Evolutionary conservation across 1,284 basidiomycete species (phyloP), one percentile per base, ranked within the genome.

Genomic region (Cutaneotrichosporon sp.): DNA sequence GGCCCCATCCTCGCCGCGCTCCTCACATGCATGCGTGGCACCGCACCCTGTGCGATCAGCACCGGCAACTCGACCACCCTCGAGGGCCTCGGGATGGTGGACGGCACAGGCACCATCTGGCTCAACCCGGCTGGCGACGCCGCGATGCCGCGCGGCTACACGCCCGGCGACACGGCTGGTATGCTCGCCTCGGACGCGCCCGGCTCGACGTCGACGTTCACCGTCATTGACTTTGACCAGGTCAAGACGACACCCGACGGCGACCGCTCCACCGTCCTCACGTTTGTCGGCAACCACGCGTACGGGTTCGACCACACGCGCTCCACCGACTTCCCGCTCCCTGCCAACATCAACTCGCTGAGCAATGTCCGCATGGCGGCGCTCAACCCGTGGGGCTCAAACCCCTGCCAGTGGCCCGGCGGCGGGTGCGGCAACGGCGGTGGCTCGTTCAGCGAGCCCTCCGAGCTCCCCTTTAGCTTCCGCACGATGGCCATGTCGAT

Each of bases 371-470:
- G 51, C 24, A 50, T 64, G 16, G 18, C 22, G 22, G 14, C 58
- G 22, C 56, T 64, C 58, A 67, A 67, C 47, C 66, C 66, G 14
- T 67, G 66, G 66, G 66, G 63, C n/a, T n/a, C 24, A 24, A 67
- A 67, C 53, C 66, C 66, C n/a, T 22, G 25, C n/a, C 42, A 34
- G 52, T 58, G 53, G 63, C 58, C 45, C 3, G 61, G 60, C 10
- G 56, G 65, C 20, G 33, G 11, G 24, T 36, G 58, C 25, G 31
- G 58, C 22, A 54, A 47, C 29, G 29, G 46, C 29, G 29, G 46
- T 11, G 59, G 66, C 50, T 22, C 16, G n/a, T 60, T 27, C 18
- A 29, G 49, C 25, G 36, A 64, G n/a, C 56, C 60, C 9, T 31
- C 63, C 3, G 50, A 60, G 56, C 22, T 64, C 13, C 56, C 54